These are phyloP conservation scores for Penicillium dipodomyicola DNA, from an alignment of 495 filamentous ascomycete species.

Conservation along the genomic window DNA sequence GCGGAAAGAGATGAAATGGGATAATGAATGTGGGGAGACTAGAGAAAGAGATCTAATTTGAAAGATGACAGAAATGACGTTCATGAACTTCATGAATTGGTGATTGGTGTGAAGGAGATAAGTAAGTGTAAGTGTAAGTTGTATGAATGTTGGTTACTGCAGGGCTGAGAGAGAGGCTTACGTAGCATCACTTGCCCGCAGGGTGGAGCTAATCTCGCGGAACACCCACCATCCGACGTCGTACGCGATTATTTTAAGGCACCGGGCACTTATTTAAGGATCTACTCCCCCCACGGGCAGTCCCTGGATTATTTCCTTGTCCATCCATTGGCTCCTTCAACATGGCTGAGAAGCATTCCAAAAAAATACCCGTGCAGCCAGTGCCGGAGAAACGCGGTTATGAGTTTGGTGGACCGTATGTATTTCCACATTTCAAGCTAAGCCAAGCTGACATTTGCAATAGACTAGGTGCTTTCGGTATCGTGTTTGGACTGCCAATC, in stretches of 20 bases:
- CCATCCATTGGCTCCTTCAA: slow-evolving; percentile 11
- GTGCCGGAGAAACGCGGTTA: slow-evolving; percentile 59
- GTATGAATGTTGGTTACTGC: background rate
- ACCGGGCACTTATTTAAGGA: slow-evolving; percentile 13
- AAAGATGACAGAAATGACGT: background rate
- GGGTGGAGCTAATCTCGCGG: slow-evolving; percentile 21
- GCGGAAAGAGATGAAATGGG: background rate
- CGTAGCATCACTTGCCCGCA: slow-evolving; percentile 15
- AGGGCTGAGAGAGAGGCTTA: slow-evolving; percentile 16
- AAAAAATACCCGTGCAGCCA: slow-evolving; percentile 31
- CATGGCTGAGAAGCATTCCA: slow-evolving; percentile 34
- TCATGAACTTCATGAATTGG: no score
- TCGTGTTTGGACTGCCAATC: slow-evolving; percentile 74
- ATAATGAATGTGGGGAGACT: slow-evolving; percentile 10
- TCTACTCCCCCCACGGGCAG: background rate
- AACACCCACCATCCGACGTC: slow-evolving; percentile 21
- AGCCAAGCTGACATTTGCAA: slow-evolving; percentile 21
- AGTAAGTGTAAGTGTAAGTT: no score
- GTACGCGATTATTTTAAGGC: slow-evolving; percentile 19
- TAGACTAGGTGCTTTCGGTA: slow-evolving; percentile 71
- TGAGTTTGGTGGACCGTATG: slow-evolving; percentile 88
- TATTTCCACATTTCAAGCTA: slow-evolving; percentile 23
- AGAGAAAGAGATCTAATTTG: background rate
- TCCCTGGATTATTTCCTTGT: slow-evolving; percentile 1
- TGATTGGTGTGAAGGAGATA: slow-evolving; percentile 8